Conservation (phyloP, 306 rosid genomes). For the Dalbergia cochinchinensis region DNA sequence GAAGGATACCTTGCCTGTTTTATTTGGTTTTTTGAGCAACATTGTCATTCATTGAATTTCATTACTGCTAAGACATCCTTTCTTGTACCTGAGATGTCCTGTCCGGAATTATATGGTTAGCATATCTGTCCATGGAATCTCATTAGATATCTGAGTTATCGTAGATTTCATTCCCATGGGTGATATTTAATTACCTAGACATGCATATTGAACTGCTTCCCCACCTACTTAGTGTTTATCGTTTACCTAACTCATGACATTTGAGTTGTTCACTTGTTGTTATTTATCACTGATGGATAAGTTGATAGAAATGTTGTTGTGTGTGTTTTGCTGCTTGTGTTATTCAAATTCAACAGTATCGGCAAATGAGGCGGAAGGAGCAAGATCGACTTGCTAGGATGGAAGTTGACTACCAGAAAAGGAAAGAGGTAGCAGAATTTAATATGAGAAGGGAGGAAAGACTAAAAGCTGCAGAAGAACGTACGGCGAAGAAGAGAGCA, state of each 20-base stretch:
- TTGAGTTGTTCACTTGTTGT: background rate
- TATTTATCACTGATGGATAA: constrained; percentile 18
- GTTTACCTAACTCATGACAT: background rate
- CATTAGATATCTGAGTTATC: background rate
- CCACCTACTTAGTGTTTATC: background rate
- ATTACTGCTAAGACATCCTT: background rate
- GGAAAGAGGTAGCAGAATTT: constrained; percentile 85
- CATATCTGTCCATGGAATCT: background rate
- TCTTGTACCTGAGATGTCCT: background rate
- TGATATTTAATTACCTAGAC: background rate
- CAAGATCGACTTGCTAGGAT: constrained; percentile 93
- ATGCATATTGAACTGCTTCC: constrained; percentile 17
- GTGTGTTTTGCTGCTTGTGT: background rate
- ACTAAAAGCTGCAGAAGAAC: constrained; percentile 84
- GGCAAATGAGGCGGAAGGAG: constrained; percentile 96
- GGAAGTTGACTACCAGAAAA: constrained; percentile 84
- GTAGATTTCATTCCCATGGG: background rate
- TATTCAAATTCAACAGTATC: constrained; percentile 67
- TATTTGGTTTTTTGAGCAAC: constrained; percentile 1
- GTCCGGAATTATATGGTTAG: background rate
- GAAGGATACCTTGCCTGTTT: background rate
- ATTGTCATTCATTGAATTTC: background rate
- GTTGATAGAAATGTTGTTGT: constrained; percentile 34
- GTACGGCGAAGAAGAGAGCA: constrained; percentile 81
- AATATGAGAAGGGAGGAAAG: constrained; percentile 85